A percentile compares a stretch with the other conserved stretches of the same genome.
These are phyloP conservation scores for Sistotremastrum suecicum DNA, from an alignment of 768 basidiomycete genomes.

Conservation along the genomic window DNA sequence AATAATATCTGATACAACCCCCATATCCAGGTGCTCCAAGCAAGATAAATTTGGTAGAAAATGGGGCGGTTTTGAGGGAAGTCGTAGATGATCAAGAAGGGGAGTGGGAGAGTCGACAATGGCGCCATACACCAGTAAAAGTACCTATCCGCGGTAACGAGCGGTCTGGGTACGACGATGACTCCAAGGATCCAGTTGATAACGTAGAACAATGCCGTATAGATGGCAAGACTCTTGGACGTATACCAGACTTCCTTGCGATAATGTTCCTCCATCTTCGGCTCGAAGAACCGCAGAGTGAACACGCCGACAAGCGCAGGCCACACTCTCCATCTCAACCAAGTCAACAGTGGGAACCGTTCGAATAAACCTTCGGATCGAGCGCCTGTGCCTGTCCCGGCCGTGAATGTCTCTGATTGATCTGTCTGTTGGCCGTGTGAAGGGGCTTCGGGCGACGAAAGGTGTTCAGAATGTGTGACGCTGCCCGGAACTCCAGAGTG, in stretches of 20 bases:
- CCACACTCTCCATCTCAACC: constrained; percentile 4
- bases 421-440: neutral
- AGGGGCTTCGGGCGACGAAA: neutral
- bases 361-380: constrained; percentile 1
- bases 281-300: constrained; percentile 1
- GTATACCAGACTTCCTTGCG: constrained; percentile 6
- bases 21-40: constrained; percentile 14
- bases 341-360: neutral
- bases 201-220: constrained; percentile 12
- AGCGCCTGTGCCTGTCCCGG: neutral
- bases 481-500: neutral
- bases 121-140: constrained; percentile 5
- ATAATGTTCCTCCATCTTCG: neutral
- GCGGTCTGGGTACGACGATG: constrained; percentile 6
- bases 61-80: constrained; percentile 12
- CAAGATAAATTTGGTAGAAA: constrained; percentile 17
- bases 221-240: constrained; percentile 7
- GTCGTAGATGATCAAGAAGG: constrained; percentile 19
- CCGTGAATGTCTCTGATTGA: neutral
- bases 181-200: constrained; percentile 20
- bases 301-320: constrained; percentile 3
- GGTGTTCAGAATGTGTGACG: neutral
- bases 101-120: constrained; percentile 13
- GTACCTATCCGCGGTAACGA: constrained; percentile 5
- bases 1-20: constrained; percentile 1